Percentiles rank a stretch among this genome's conserved stretches.
Evolutionary conservation across 768 basidiomycete genomes (phyloP).

Genomic region (Amylocystis lapponica): DNA sequence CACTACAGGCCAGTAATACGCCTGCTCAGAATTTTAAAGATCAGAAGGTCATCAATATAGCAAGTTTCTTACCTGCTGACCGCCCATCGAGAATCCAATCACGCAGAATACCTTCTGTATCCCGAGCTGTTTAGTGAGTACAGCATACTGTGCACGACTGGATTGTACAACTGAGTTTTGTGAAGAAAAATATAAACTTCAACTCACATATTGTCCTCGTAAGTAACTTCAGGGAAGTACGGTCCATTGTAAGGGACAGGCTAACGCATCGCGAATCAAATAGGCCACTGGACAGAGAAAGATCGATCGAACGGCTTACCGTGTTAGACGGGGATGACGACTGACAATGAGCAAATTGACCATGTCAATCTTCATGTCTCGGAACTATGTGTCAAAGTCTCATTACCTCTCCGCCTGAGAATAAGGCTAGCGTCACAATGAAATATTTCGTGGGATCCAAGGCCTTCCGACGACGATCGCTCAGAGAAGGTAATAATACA

Average conservation of each 20-base stretch:
- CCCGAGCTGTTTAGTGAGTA: constrained; percentile 19
- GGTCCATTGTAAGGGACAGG: constrained; percentile 27
- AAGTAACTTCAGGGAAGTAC: constrained; percentile 25
- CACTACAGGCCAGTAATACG: constrained; percentile 49
- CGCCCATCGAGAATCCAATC: constrained; percentile 26
- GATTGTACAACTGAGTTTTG: neutral
- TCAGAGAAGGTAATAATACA: neutral
- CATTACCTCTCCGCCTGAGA: constrained; percentile 27
- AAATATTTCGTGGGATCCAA: constrained; percentile 22
- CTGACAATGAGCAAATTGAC: too few species aligned
- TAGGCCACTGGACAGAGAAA: neutral
- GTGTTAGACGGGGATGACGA: constrained; percentile 27
- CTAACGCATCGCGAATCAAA: constrained; percentile 5
- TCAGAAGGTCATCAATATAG: neutral
- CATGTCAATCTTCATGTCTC: too few species aligned
- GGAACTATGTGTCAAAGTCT: too few species aligned
- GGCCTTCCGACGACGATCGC: constrained; percentile 6
- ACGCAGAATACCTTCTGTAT: constrained; percentile 19
- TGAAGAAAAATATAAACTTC: neutral
- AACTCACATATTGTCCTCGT: constrained; percentile 25
- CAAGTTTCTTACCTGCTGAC: constrained; percentile 19
- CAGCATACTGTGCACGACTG: constrained; percentile 23
- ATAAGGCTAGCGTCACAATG: constrained; percentile 24
- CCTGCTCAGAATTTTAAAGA: constrained; percentile 25
- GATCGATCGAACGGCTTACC: constrained; percentile 5